Conservation (phyloP, 352 stramenopile genomes). For the Phytophthora podocarpi region DNA sequence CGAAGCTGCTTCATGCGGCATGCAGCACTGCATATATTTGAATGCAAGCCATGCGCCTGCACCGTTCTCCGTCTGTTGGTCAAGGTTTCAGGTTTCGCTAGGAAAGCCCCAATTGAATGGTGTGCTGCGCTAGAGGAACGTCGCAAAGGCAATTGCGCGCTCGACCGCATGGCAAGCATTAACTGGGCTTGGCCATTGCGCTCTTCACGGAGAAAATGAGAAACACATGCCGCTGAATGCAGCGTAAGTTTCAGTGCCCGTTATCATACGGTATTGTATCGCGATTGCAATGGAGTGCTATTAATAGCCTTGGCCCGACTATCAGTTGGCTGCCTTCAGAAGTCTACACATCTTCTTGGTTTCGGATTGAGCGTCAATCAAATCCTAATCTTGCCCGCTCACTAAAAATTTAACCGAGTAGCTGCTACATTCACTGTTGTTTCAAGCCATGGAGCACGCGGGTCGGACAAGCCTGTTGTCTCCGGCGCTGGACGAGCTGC, state of each 20-base stretch:
- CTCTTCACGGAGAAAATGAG: not conserved
- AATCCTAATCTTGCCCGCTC: conserved; percentile 11
- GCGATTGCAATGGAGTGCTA: too few relatives aligned
- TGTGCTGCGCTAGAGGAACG: conserved; percentile 14
- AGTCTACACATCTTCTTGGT: conserved; percentile 21
- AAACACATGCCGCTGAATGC: not conserved
- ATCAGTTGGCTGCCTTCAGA: too few relatives aligned
- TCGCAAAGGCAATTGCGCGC: conserved; percentile 22
- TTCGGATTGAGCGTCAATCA: not conserved
- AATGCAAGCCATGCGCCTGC: not conserved
- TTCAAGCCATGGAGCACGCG: conserved; percentile 2
- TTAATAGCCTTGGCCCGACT: too few relatives aligned
- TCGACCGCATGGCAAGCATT: conserved; percentile 21
- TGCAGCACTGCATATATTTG: too few relatives aligned
- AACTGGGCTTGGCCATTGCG: too few relatives aligned
- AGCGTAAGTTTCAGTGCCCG: too few relatives aligned
- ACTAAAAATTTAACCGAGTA: conserved; percentile 17
- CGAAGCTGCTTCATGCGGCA: not conserved
- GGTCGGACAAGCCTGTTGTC: not conserved
- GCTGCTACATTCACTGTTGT: conserved; percentile 19
- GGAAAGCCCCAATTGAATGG: not conserved
- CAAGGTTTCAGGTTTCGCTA: conserved; percentile 22
- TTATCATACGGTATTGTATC: too few relatives aligned
- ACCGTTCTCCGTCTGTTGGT: conserved; percentile 9
- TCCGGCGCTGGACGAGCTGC: conserved; percentile 18